These are phyloP conservation scores for Podila verticillata DNA, from an alignment of 192 early-diverging fungal species.

Conservation along the genomic window DNA sequence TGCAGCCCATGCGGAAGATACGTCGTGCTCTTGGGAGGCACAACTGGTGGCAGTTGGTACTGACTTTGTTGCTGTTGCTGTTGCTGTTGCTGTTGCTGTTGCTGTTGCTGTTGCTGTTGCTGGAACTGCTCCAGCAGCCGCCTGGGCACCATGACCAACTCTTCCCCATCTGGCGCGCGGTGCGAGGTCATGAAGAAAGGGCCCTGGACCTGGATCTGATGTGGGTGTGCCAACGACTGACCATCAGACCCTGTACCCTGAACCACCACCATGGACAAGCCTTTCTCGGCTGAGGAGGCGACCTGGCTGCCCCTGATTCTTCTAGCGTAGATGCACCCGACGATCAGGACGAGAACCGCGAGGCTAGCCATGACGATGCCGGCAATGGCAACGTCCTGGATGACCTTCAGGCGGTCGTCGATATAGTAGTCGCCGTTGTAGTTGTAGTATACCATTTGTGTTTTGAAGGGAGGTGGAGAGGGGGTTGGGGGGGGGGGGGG, in stretches of 20 bases:
- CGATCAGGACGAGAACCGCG: slow-evolving; percentile 6
- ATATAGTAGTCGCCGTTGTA: neutral
- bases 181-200: too few species aligned
- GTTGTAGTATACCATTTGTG: too few species aligned
- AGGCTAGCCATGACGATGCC: neutral
- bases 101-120: neutral
- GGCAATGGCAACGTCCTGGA: neutral
- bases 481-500: too few species aligned
- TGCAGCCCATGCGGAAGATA: neutral
- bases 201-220: too few species aligned
- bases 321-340: neutral
- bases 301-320: neutral
- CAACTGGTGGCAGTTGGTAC: neutral
- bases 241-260: too few species aligned
- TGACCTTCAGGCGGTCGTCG: neutral
- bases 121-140: neutral
- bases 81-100: neutral
- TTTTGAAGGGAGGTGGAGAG: neutral
- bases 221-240: too few species aligned
- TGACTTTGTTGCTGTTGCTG: neutral
- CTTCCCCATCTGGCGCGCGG: too few species aligned
- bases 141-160: neutral
- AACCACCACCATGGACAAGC: too few species aligned
- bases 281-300: neutral
- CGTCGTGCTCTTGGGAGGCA: neutral